Conservation (phyloP, 176 grass and related monocot species). For the Oryza officinalis region DNA sequence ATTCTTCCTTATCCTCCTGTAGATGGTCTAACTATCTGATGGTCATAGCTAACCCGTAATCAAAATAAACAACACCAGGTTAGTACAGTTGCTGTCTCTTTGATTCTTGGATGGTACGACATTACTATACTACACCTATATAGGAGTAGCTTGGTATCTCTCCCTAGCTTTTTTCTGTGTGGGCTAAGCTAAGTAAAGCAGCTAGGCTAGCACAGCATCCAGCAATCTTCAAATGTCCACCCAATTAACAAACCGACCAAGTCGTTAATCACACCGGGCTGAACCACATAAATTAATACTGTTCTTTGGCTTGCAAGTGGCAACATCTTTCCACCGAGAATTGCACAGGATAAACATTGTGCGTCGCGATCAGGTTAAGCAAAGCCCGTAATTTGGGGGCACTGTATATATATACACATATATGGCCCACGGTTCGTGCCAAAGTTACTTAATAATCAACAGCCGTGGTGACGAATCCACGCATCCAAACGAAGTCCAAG, state of each 20-base stretch:
- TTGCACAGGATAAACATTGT: background rate
- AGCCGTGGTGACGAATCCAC: background rate
- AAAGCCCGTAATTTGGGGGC: background rate
- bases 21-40: background rate
- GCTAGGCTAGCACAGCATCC: background rate
- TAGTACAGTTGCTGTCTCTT: background rate
- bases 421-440: background rate
- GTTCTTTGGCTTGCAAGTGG: background rate
- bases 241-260: background rate
- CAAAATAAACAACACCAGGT: background rate
- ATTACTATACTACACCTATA: background rate
- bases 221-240: background rate
- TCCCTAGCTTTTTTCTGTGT: background rate
- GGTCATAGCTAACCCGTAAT: background rate
- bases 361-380: background rate
- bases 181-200: background rate
- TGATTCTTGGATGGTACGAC: conserved; percentile 11
- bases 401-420: background rate
- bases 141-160: background rate
- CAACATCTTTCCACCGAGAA: background rate
- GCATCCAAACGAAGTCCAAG: background rate
- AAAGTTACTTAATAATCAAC: background rate
- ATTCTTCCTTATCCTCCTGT: conserved; percentile 42
- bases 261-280: background rate
- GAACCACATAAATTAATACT: background rate